Conservation (phyloP, 164 flowering plant species). For the Magnolia officinalis region DNA sequence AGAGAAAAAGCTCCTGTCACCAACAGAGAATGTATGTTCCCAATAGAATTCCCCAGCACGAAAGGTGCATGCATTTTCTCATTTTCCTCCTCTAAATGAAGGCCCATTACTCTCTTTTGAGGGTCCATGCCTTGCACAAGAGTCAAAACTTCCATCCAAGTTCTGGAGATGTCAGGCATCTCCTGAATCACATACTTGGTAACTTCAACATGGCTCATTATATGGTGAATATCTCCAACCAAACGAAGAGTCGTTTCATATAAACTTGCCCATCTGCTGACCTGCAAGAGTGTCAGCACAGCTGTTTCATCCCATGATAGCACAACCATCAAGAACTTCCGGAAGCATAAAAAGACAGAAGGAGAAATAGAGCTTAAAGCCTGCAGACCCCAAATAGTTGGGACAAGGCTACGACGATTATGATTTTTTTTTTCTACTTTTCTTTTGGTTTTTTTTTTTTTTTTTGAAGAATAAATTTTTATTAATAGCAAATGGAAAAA, state of each 20-base stretch:
- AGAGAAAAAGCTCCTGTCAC: conserved; percentile 67
- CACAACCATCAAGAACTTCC: background rate
- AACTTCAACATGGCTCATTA: conserved; percentile 71
- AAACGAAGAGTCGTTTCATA: conserved; percentile 61
- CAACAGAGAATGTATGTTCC: conserved; percentile 58
- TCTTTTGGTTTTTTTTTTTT: too few relatives aligned
- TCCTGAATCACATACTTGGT: conserved; percentile 47
- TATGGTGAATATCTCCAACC: conserved; percentile 72
- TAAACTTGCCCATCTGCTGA: conserved; percentile 51
- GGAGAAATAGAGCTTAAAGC: too few relatives aligned
- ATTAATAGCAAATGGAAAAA: too few relatives aligned
- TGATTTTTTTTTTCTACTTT: too few relatives aligned
- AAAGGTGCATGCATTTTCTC: conserved; percentile 63
- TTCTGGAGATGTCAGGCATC: conserved; percentile 45
- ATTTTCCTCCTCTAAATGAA: conserved; percentile 77
- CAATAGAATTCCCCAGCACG: conserved; percentile 51
- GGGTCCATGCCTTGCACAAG: conserved; percentile 92
- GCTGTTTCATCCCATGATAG: background rate
- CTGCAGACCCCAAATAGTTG: too few relatives aligned
- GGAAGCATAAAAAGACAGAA: too few relatives aligned
- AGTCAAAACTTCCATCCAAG: conserved; percentile 72
- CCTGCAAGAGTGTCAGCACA: conserved; percentile 40
- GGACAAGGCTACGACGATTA: too few relatives aligned
- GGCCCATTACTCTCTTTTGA: conserved; percentile 73
- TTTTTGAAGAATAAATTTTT: too few relatives aligned